Base-by-base conservation (phyloP, 331 rosid genomes). In the Malus hybrid region DNA sequence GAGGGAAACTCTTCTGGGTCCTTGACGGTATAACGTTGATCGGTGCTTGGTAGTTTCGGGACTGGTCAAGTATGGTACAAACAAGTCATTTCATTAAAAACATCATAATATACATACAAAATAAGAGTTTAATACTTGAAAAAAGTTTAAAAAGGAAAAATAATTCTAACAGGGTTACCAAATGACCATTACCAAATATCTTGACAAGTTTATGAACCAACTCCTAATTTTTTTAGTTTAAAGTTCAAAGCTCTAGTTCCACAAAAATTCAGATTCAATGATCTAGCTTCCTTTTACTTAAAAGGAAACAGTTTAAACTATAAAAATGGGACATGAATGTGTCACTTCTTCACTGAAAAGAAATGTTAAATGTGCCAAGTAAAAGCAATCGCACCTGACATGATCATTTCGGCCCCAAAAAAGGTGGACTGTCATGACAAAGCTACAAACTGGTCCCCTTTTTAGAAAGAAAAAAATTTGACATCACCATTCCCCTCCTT, bases 371-470 rank as follows among this genome's bases (percentile, higher is more conserved):
- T 54, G 59, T 18, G 11, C 65, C 65, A 24, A 60, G 13, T 60
- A 60, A 60, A 12, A 24, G 0, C 65, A 24, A 60, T 27, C 19
- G 33, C 65, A 60, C 10, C 15, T 44, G 5, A 44, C 15, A 44
- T 44, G 50, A 44, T 3, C 50, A 44, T 44, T 44, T 44, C 2
- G 14, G 5, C 1, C 5, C 14, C 4, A 10, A 42, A 42, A 31
- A 42, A 3, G 2, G 0, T 44, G 0, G 5, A 44, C 0, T 44
- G 0, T 44, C 0, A 0, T 44, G 5, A 44, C 15, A 1, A 44
- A 11, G 0, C 0, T 0, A 1, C 5, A 0, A 44, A 1, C 2
- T 44, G 5, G 2, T 11, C 15, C 15, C 4, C 5, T 10, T 44
- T 44, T 44, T 44, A 44, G 5, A 44, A 44, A 44, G 15, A 11